phyloP scores from a whole-genome alignment of 2,329 filamentous ascomycete genomes.

The Incumbomyces delicatus region DNA sequence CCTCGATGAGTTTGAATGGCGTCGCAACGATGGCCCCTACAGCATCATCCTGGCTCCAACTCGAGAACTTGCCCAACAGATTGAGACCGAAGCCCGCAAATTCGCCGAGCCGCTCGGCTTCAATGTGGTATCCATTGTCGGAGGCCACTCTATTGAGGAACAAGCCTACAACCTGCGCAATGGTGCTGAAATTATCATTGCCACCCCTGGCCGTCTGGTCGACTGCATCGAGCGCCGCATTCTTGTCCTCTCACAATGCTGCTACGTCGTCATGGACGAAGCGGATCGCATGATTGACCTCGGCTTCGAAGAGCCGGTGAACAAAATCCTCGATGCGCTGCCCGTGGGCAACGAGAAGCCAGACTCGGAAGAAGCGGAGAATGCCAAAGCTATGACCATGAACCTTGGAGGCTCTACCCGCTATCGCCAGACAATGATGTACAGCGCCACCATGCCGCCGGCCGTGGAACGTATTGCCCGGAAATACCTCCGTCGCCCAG shows the following conservation, averaged over 20 bases:
- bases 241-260: slow-evolving; percentile 88
- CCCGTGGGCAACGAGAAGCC: slow-evolving; percentile 92
- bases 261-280: slow-evolving; percentile 99
- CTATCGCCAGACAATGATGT: slow-evolving; percentile 99
- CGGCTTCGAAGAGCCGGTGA: slow-evolving; percentile 94
- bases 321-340: slow-evolving; percentile 91
- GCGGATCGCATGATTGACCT: slow-evolving; percentile 98
- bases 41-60: slow-evolving; percentile 95
- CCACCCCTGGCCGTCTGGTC: slow-evolving; percentile 92
- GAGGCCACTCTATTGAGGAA: slow-evolving; percentile 89
- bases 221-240: slow-evolving; percentile 93
- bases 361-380: slow-evolving; percentile 82
- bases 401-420: slow-evolving; percentile 65
- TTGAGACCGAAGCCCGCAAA: slow-evolving; percentile 85
- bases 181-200: slow-evolving; percentile 94
- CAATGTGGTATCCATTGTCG: slow-evolving; percentile 93
- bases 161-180: slow-evolving; percentile 83
- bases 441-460: slow-evolving; percentile 94
- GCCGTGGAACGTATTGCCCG: slow-evolving; percentile 92
- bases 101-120: slow-evolving; percentile 87
- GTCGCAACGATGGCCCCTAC: slow-evolving; percentile 91
- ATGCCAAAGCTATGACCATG: slow-evolving; percentile 72
- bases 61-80: slow-evolving; percentile 94
- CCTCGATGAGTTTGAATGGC: slow-evolving; percentile 68
- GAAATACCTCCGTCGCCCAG: slow-evolving; percentile 86